These are phyloP conservation scores for Scutellaria barbata DNA, from an alignment of 257 asterid genomes.

Conservation along the genomic window DNA sequence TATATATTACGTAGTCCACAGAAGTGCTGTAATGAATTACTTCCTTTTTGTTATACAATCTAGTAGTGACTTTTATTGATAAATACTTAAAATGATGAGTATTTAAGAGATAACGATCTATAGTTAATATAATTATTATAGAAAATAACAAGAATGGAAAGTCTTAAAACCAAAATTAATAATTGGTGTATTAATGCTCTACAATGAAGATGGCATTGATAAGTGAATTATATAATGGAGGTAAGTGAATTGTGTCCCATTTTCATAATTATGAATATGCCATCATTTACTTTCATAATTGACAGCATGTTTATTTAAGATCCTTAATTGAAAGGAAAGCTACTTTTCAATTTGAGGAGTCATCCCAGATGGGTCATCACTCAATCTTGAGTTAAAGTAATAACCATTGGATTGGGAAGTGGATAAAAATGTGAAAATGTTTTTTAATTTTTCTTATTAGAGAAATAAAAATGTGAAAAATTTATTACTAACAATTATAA, in stretches of 20 bases:
- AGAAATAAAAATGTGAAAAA: not conserved
- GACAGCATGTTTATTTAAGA: constrained; percentile 29
- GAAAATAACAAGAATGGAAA: no score
- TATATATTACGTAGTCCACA: no score
- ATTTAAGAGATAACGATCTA: no score
- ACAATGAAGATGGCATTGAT: constrained; percentile 21
- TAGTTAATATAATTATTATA: no score
- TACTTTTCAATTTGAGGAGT: constrained; percentile 21
- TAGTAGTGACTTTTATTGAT: no score
- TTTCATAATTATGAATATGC: constrained; percentile 29
- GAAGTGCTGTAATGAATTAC: no score
- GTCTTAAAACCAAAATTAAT: not conserved
- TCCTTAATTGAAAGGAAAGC: constrained; percentile 31
- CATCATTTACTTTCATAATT: constrained; percentile 30
- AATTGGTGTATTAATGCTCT: constrained; percentile 21
- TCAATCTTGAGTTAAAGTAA: not conserved
- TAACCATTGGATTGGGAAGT: constrained; percentile 9
- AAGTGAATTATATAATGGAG: constrained; percentile 19
- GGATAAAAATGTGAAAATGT: not conserved
- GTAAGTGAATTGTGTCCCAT: not conserved
- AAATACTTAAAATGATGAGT: no score
- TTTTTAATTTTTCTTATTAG: no score
- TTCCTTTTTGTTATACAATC: no score
- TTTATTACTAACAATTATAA: not conserved
- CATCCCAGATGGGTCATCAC: constrained; percentile 18